phyloP scores from a whole-genome alignment of 225 moss, liverwort and hornwort genomes.

The Climacium dendroides region DNA sequence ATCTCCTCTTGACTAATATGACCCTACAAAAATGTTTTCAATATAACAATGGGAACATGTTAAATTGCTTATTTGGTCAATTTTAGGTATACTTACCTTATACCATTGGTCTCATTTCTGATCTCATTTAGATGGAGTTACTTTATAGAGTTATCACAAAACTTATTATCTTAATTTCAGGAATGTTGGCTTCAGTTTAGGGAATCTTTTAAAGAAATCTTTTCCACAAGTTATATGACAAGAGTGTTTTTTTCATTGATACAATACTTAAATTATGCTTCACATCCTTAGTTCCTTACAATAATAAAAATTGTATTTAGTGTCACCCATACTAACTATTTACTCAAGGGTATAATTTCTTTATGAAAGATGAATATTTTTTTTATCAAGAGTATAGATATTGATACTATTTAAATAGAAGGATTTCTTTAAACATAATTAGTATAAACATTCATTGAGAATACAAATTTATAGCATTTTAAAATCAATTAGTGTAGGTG shows the following conservation, averaged over 20 bases:
- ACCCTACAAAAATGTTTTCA: fast-evolving
- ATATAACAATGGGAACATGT: not conserved
- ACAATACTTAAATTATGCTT: too few relatives aligned
- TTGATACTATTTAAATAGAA: not conserved
- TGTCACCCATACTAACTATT: not conserved
- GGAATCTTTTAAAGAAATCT: not conserved
- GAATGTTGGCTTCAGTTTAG: too few relatives aligned
- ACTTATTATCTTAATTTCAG: too few relatives aligned
- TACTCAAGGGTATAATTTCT: not conserved
- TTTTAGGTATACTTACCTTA: not conserved
- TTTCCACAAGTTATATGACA: not conserved
- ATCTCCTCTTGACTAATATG: too few relatives aligned
- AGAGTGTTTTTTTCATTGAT: too few relatives aligned
- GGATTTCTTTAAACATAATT: not conserved
- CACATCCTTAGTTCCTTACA: too few relatives aligned
- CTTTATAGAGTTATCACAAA: not conserved
- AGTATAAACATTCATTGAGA: not conserved
- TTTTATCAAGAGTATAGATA: not conserved
- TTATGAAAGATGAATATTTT: not conserved
- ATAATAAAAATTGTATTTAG: not conserved
- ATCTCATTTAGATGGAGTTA: not conserved
- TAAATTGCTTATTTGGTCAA: not conserved
- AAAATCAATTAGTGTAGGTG: not conserved
- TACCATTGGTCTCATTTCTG: not conserved
- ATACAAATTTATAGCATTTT: not conserved